Evolutionary conservation across 2,329 filamentous ascomycete genomes (phyloP), one percentile per base, ranked within the genome.

Genomic region (Fusarium miscanthi): DNA sequence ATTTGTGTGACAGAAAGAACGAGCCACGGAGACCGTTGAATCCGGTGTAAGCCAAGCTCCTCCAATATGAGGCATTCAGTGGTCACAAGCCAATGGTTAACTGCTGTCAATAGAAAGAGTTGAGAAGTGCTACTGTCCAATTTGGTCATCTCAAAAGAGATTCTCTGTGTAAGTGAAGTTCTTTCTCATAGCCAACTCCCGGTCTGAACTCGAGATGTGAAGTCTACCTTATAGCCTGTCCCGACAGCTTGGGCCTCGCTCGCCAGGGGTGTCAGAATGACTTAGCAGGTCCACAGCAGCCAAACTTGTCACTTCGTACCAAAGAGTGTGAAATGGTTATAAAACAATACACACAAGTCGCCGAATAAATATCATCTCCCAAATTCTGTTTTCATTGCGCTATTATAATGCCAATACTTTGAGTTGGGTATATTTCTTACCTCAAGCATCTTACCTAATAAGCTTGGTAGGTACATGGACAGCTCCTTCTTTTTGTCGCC

Each of bases 1-100:
- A 67, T 54, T 40, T 70, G 70, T 67, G 37, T 23, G 38, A 59
- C 58, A 27, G 30, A 40, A 49, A 37, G 41, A 38, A 58, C 30
- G 42, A 46, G 6, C 31, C 13, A 17, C 6, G 23, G 13, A 37
- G 21, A n/a, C 16, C 23, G 48, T n/a, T 48, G 23, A 13, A 14
- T n/a, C 46, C 11, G 37, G 58, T 65, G 48, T 63, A 63, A 63
- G 62, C 48, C 45, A 30, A 58, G 21, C 21, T 31, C 13, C 23
- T 25, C n/a, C 17, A 23, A 33, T 5, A 2, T 9, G 10, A 13
- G 49, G 1, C 10, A n/a, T 27, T 53, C 10, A 17, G 19, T n/a
- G 33, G 9, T 38, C 19, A 17, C 10, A n/a, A 5, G 5, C 9
- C 7, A 38, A 27, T 27, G 11, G 3, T 27, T 7, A 8, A 23